Conservation (phyloP, 345 rosid species). For the Citrus cavaleriei region DNA sequence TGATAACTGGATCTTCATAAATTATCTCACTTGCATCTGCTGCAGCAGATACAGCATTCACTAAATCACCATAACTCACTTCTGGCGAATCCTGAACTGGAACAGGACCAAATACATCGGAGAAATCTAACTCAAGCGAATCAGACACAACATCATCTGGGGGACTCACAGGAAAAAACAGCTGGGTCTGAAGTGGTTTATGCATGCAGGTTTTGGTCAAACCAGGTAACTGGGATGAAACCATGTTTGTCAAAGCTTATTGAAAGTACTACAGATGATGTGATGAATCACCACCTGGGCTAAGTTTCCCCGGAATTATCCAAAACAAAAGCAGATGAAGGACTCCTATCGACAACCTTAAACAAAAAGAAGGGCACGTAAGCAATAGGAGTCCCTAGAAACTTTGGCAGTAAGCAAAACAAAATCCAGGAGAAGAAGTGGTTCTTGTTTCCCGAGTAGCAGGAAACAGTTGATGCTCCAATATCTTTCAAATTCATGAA, state of each 20-base stretch:
- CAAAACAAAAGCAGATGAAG: conserved; percentile 18
- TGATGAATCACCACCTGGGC: conserved; percentile 10
- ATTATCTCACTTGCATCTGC: conserved; percentile 39
- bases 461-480: conserved; percentile 85
- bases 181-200: conserved; percentile 33
- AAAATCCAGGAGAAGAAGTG: conserved; percentile 69
- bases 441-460: conserved; percentile 87
- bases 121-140: conserved; percentile 60
- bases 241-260: conserved; percentile 34
- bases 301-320: conserved; percentile 15
- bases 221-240: conserved; percentile 45
- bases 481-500: conserved; percentile 79
- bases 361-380: conserved; percentile 49
- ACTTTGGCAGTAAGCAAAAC: conserved; percentile 71
- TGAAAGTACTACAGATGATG: conserved; percentile 16
- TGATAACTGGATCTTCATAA: conserved; percentile 67
- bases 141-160: conserved; percentile 43
- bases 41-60: conserved; percentile 18
- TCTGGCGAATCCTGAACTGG: conserved; percentile 39
- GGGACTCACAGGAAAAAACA: conserved; percentile 35
- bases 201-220: conserved; percentile 20
- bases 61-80: conserved; percentile 22
- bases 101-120: conserved; percentile 69
- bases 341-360: conserved; percentile 45
- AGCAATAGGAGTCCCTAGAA: conserved; percentile 49